A percentile compares a stretch with the other conserved stretches of the same genome.
phyloP scores from a whole-genome alignment of 1,284 basidiomycete genomes.

The Boletus smithii region DNA sequence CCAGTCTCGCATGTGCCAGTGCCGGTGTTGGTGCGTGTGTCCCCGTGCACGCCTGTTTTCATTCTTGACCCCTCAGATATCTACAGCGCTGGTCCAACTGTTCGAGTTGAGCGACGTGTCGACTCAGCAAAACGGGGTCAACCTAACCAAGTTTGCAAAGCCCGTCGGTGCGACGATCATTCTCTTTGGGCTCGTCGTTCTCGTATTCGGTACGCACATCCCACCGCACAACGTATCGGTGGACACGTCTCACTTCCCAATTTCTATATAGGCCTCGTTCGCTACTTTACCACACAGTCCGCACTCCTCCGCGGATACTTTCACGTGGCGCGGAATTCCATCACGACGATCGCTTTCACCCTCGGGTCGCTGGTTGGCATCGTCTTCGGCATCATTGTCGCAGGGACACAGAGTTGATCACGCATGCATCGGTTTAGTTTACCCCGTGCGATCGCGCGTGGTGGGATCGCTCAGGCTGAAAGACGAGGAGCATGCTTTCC shows the following conservation, averaged over 20 bases:
- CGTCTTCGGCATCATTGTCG: conserved; percentile 26
- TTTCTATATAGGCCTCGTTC: conserved; percentile 18
- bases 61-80: not conserved
- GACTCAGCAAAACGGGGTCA: not conserved
- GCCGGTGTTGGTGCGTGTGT: conserved; percentile 38
- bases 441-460: not conserved
- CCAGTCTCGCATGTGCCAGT: conserved; percentile 39
- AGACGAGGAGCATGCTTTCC: not conserved
- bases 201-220: conserved; percentile 20
- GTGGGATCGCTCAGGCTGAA: not conserved
- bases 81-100: conserved; percentile 28
- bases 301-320: conserved; percentile 31
- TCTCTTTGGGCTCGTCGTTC: conserved; percentile 24
- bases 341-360: conserved; percentile 20
- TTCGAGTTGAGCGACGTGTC: conserved; percentile 15
- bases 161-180: conserved; percentile 27
- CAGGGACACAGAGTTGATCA: conserved; percentile 13
- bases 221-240: not conserved
- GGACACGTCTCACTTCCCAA: not conserved
- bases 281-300: conserved; percentile 29
- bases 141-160: conserved; percentile 20
- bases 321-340: conserved; percentile 28
- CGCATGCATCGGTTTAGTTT: not conserved
- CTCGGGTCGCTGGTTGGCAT: conserved; percentile 23
- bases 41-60: not conserved